Evolutionary conservation across 1,284 basidiomycete species (phyloP).

Genomic region (Ceratobasidium sp.): DNA sequence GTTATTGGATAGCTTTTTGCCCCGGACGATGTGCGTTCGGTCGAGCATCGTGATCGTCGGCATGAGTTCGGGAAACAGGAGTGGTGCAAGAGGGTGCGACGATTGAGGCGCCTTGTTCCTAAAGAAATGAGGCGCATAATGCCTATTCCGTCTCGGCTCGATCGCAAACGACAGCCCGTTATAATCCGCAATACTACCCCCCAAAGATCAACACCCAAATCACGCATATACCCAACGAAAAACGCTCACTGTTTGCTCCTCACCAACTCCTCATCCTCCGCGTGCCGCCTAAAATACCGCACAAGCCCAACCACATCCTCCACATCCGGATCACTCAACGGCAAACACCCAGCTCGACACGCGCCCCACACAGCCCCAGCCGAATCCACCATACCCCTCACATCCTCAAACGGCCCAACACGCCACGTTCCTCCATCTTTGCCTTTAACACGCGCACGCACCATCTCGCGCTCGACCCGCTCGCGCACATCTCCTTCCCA

Average conservation of each 20-base stretch:
- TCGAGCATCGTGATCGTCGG: conserved; percentile 77
- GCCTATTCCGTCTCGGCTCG: conserved; percentile 76
- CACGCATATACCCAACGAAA: conserved; percentile 33
- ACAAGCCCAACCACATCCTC: conserved; percentile 61
- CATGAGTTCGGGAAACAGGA: conserved; percentile 80
- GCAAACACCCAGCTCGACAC: conserved; percentile 26
- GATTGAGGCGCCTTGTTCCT: conserved; percentile 65
- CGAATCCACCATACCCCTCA: conserved; percentile 62
- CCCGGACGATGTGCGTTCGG: conserved; percentile 70
- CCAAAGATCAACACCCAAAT: neutral
- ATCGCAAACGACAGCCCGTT: conserved; percentile 81
- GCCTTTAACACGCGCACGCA: conserved; percentile 61
- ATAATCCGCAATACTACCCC: conserved; percentile 77
- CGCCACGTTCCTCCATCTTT: conserved; percentile 54
- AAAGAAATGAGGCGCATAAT: conserved; percentile 80
- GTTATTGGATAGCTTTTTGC: conserved; percentile 55
- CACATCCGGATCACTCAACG: conserved; percentile 64
- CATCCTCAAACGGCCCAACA: conserved; percentile 68
- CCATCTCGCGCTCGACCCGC: conserved; percentile 62
- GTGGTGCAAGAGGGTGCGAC: conserved; percentile 71
- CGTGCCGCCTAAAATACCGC: conserved; percentile 62
- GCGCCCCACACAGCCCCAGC: conserved; percentile 14
- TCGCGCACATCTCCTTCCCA: conserved; percentile 74
- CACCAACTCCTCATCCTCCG: conserved; percentile 60
- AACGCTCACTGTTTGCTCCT: conserved; percentile 37